These are phyloP conservation scores for Brassica balearica DNA, from an alignment of 441 rosid genomes.

Conservation along the genomic window DNA sequence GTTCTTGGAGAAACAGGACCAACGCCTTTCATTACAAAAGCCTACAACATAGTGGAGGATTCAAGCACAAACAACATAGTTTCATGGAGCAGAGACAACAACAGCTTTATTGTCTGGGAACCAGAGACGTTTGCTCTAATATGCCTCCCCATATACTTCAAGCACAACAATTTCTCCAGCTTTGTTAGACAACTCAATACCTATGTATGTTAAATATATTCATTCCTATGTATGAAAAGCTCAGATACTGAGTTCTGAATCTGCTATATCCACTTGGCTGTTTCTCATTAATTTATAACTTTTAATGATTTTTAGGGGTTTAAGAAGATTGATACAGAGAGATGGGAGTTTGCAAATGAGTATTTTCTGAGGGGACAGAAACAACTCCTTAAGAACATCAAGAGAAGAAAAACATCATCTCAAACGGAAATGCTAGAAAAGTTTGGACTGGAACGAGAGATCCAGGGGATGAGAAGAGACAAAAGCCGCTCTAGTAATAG, in stretches of 20 bases:
- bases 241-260: not conserved
- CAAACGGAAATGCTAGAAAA: conserved; percentile 23
- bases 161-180: conserved; percentile 57
- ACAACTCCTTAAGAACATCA: conserved; percentile 53
- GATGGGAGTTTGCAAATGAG: conserved; percentile 57
- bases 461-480: conserved; percentile 44
- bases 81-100: conserved; percentile 55
- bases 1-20: conserved; percentile 53
- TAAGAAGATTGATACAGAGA: conserved; percentile 51
- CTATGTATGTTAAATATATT: conserved; percentile 25
- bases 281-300: too few species aligned
- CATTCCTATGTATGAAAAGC: not conserved
- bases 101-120: conserved; percentile 60
- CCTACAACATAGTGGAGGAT: conserved; percentile 60
- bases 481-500: conserved; percentile 38
- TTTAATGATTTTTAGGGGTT: conserved; percentile 45
- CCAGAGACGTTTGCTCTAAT: conserved; percentile 49
- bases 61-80: conserved; percentile 49
- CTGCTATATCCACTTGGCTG: not conserved
- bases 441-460: conserved; percentile 41
- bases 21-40: conserved; percentile 56
- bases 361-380: conserved; percentile 51
- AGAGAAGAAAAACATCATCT: conserved; percentile 43
- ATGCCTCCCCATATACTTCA: conserved; percentile 53
- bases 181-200: conserved; percentile 61